Base-by-base conservation (phyloP, 169 alveolate genomes). In the Cytauxzoon felis region DNA sequence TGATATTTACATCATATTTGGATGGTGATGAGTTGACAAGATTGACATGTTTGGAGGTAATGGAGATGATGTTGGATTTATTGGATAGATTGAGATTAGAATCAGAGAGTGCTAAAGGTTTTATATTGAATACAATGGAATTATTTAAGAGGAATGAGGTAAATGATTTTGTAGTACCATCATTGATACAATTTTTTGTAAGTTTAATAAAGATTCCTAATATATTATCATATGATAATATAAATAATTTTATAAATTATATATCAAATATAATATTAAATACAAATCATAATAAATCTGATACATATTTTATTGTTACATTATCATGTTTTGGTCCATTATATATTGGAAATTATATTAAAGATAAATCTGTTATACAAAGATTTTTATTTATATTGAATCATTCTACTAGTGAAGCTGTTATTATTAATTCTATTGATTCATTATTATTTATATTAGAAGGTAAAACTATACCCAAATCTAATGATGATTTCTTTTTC, bases 41-140 rank as follows among this genome's bases (percentile, higher is more conserved):
- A 69, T 45, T 71, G 11, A 71, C 60, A 73, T 61, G 66, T 32
- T 36, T 71, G 61, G 82, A 71, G 67, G 53, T 71, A 26, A 24
- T 71, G 67, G 82, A 50, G 4, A 33, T 61, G 18, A 18, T 13
- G 32, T 23, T 65, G n/a, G 50, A 32, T 0, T 38, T 71, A 6
- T 24, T 71, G 5, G 21, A n/a, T 34, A 49, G 62, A 3, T 65
- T 71, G 16, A 29, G 52, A 16, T 27, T 40, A 19, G 33, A 34
- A 1, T 11, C 41, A 18, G 33, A 30, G 1, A 21, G 58, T 5
- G 36, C 82, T 16, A 64, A 51, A 11, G 82, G 63, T 3, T 71
- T 71, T 26, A 47, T 71, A 24, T 30, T 4, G 11, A 59, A 61
- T 13, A 58, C 78, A 0, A 11, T 71, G 58, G 27, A 42, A 5